Evolutionary conservation across 805 yeast species (phyloP), one percentile per base, ranked within the genome.

Genomic region (Starmerella scarabaei): DNA sequence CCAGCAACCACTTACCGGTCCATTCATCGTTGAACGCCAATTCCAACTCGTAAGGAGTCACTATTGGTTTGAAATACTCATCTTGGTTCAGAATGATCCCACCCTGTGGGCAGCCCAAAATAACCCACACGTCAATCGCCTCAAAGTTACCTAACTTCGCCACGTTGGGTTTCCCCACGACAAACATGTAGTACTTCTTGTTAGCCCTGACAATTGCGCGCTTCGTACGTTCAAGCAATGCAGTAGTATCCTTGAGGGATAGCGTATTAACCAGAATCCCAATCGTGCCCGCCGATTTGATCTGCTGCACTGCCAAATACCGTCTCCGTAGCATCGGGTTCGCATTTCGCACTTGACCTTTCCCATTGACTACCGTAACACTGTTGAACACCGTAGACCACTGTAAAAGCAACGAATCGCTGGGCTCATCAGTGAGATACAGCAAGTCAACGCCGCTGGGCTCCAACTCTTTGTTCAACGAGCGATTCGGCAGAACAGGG

Each of bases 141-240:
- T 88, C 98, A 56, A 91, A 91, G 58, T 91, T 91, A 8, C 97
- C 98, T 37, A 91, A 65, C 54, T 91, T 91, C 20, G 98, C 94
- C 16, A 91, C 96, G 54, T 91, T 91, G 8, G 97, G 97, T 58
- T 91, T 91, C 9, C 98, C 98, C 3, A 91, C 97, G 3, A 86
- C 97, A 63, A 91, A 85, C 56, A 84, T 71, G 55, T 91, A 91
- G 49, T 82, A 88, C 55, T 91, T 91, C 61, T 91, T 91, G 2
- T 82, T 95, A 0, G 88, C 85, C 3, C 64, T 67, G 37, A 67
- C 70, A 42, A 91, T 73, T 59, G 79, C 69, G 20, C 63, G 56
- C 14, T 73, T 70, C 6, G 85, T 71, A 26, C 66, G 65, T 40
- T 75, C 73, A 38, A 88, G 66, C 27, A 88, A 62, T n/a, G 58